Evolutionary conservation across 1,284 basidiomycete genomes (phyloP), one percentile per base, ranked within the genome.

Genomic region (Boletus mariae): DNA sequence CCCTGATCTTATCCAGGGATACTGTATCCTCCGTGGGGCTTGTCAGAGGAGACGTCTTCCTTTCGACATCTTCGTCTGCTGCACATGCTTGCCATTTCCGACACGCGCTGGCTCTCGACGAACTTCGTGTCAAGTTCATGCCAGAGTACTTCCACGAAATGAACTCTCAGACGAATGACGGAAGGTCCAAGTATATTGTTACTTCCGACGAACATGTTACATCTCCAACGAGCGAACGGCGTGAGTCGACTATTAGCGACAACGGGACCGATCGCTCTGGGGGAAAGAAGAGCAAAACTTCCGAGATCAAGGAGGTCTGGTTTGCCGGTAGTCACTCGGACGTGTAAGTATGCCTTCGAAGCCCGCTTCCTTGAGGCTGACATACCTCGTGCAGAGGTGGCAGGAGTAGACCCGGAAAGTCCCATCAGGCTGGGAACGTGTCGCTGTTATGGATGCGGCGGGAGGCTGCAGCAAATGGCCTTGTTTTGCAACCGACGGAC

Each of bases 81-180:
- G 29, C 61, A 5, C 63, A 72, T 52, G 60, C 71, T n/a, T 73
- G 69, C 37, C 62, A 61, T 51, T 73, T 75, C 50, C 68, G 75
- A 15, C 75, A 77, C 34, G 74, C 73, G 0, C 66, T 75, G 13
- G 71, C 72, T 17, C 67, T 76, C 10, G 74, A 76, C 47, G 73
- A 75, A 52, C 63, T 59, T 23, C 69, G 72, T 54, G 64, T 74
- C 42, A 75, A 75, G 49, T 77, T 77, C 54, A 64, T 72, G 56
- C 73, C 74, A 1, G 75, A 77, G 49, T 71, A 72, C 29, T 65
- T 65, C 34, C 49, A 56, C 7, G 68, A 69, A 41, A 57, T 67
- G 66, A 65, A 67, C 20, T 31, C 57, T 26, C 51, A 37, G 38
- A 45, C 42, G 3, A 11, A 51, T 29, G 45, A 53, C 4, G 58